A percentile compares a stretch with the other conserved stretches of the same genome.
These are phyloP conservation scores for Oryza meyeriana DNA, from an alignment of 176 grass and related monocot species.

Conservation along the genomic window DNA sequence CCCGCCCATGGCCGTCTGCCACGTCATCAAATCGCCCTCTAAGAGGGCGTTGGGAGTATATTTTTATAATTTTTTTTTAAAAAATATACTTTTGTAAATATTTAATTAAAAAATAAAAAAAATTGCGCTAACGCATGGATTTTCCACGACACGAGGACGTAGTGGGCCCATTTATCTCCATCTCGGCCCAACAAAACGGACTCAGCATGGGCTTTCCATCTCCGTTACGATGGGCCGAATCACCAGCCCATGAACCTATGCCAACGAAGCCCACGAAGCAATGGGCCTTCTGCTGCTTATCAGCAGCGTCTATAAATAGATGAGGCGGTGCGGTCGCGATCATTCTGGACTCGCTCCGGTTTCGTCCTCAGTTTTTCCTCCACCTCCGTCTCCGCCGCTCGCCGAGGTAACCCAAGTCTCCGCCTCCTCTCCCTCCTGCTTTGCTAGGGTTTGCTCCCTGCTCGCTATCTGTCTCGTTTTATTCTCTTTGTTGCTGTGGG, in stretches of 20 bases:
- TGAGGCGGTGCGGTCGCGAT: neutral
- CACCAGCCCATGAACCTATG: neutral
- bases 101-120: too few relatives aligned
- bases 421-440: neutral
- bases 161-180: neutral
- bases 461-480: neutral
- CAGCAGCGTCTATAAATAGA: neutral
- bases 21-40: too few relatives aligned
- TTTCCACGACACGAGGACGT: too few relatives aligned
- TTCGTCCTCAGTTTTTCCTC: neutral
- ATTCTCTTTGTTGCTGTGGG: neutral
- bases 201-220: neutral
- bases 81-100: too few relatives aligned
- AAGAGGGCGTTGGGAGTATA: too few relatives aligned
- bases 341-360: neutral
- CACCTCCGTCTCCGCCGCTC: neutral
- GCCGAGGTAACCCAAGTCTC: neutral
- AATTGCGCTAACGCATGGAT: too few relatives aligned
- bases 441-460: neutral
- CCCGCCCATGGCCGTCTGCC: too few relatives aligned
- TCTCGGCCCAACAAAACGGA: neutral
- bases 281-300: neutral
- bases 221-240: neutral
- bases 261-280: neutral
- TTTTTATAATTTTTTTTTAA: too few relatives aligned